phyloP scores from a whole-genome alignment of 148 eudicot species.

The Rhododendron kiyosumense region DNA sequence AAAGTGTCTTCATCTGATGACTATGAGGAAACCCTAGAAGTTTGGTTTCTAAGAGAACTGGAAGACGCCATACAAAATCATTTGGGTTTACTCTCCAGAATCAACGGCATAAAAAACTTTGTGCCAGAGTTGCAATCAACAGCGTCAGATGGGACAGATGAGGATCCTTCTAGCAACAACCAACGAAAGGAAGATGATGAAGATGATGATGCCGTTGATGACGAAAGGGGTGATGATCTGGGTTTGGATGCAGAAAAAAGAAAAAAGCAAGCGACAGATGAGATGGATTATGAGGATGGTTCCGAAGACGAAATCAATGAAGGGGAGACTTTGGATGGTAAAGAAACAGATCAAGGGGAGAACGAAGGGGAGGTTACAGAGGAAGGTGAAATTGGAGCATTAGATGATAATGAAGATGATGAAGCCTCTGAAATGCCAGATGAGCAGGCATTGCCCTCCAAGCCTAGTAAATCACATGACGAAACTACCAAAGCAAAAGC shows the following conservation, averaged over 20 bases:
- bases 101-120: constrained; percentile 55
- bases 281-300: constrained; percentile 75
- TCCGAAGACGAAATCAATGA: constrained; percentile 39
- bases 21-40: constrained; percentile 41
- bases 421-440: constrained; percentile 21
- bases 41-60: constrained; percentile 39
- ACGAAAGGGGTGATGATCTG: constrained; percentile 61
- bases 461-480: constrained; percentile 21
- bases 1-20: constrained; percentile 50
- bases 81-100: constrained; percentile 50
- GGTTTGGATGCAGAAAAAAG: constrained; percentile 57
- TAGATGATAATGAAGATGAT: constrained; percentile 22
- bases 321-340: constrained; percentile 22
- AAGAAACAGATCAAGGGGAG: constrained; percentile 34
- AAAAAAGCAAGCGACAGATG: constrained; percentile 63
- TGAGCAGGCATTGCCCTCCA: constrained; percentile 11
- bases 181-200: constrained; percentile 26
- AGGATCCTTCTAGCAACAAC: constrained; percentile 23
- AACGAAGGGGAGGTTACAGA: constrained; percentile 17
- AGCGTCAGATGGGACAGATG: constrained; percentile 39
- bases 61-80: constrained; percentile 73
- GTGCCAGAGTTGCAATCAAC: constrained; percentile 30
- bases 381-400: constrained; percentile 17
- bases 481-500: constrained; percentile 17
- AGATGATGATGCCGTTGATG: constrained; percentile 30